Base-by-base conservation (phyloP, 768 basidiomycete genomes). In the Psilocybe subaeruginosa region DNA sequence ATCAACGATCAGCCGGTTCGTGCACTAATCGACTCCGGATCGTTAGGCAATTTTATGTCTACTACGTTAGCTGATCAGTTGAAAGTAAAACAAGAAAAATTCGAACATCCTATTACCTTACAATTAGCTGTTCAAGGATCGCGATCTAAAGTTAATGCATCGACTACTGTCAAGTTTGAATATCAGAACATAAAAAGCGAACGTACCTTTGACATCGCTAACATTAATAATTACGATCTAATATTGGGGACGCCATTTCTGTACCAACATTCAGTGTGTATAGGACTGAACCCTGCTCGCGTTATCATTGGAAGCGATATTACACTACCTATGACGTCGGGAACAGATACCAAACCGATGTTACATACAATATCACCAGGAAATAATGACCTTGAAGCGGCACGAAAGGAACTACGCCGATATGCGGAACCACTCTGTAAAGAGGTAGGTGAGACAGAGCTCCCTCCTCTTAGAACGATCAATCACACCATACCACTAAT, bases 41-140 rank as follows among this genome's bases (percentile, higher is more conserved):
- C 76, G 0, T 56, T 77, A 1, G 77, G 77, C 0, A 79, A 81
- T 59, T 80, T 82, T 55, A 71, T 82, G 27, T 77, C 77, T 0
- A 65, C 72, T 0, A 73, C 69, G 0, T 23, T 80, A 0, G 75
- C 72, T 0, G 74, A 78, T 54, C 80, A 82, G 57, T 58, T 82
- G 3, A 68, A 70, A 3, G 30, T 78, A 0, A 57, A 64, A 31
- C 54, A 47, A 1, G 54, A 60, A 0, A 58, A 66, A 3, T 60
- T 82, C 0, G 66, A 45, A 0, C 70, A 70, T 33, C 79, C 76
- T 1, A 17, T 81, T 1, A 60, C 70, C 0, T 49, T 82, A 0
- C 76, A 78, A n/a, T 64, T 84, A 0, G 81, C 80, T 0, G 75
- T 78, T 0, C 73, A 77, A 41, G 83, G 81, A 0, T 83, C 81